Conservation (phyloP, 1,284 basidiomycete species). For the Ceratobasidium sp. region DNA sequence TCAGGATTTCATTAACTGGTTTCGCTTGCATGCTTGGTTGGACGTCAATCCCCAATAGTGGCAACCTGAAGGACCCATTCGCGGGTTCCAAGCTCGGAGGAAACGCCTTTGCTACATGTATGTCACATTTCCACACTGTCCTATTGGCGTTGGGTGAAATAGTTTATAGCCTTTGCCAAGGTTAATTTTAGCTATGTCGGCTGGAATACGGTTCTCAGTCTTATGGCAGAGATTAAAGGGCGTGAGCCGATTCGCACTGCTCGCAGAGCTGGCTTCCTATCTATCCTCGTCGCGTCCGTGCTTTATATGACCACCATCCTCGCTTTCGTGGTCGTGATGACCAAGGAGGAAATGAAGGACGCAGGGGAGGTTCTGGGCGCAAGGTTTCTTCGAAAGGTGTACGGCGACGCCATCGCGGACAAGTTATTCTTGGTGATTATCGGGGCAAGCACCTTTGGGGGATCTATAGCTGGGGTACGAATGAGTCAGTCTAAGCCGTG, state of each 20-base stretch:
- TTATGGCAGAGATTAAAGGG: conserved; percentile 65
- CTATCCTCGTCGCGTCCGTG: conserved; percentile 48
- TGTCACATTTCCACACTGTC: not conserved
- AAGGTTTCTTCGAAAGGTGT: conserved; percentile 68
- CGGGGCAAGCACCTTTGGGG: conserved; percentile 55
- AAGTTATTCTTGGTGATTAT: conserved; percentile 57
- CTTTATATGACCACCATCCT: conserved; percentile 17
- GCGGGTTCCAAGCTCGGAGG: conserved; percentile 63
- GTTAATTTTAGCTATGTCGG: conserved; percentile 69
- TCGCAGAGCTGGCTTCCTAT: conserved; percentile 66
- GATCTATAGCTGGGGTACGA: conserved; percentile 56
- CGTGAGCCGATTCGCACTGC: conserved; percentile 65
- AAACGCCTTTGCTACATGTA: conserved; percentile 57
- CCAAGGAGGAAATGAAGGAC: conserved; percentile 62
- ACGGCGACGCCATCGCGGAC: conserved; percentile 59
- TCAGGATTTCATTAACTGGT: conserved; percentile 53
- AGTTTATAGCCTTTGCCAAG: conserved; percentile 70
- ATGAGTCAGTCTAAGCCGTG: conserved; percentile 48
- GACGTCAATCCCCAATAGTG: conserved; percentile 60
- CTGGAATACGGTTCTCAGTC: conserved; percentile 67
- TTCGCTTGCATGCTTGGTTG: conserved; percentile 67
- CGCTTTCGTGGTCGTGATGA: conserved; percentile 57
- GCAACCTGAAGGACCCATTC: conserved; percentile 66
- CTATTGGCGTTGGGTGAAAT: conserved; percentile 56
- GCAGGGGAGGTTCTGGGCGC: conserved; percentile 66